Evolutionary conservation across 1,139 yeast species (phyloP).

Genomic region (Scheffersomyces illinoinensis): DNA sequence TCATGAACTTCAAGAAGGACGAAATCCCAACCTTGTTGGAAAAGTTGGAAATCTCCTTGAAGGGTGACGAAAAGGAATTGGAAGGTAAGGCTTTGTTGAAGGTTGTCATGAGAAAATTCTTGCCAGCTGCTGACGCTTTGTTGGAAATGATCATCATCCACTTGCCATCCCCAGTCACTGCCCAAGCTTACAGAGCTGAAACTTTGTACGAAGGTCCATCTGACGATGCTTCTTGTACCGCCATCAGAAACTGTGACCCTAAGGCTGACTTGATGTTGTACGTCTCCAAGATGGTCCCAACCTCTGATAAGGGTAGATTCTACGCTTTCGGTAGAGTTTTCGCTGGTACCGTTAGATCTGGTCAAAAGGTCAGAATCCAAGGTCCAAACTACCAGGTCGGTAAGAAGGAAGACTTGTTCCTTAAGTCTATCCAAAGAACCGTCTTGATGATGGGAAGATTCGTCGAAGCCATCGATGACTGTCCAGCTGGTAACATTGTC

Average conservation of each 20-base stretch:
- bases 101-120: constrained; percentile 99
- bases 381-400: constrained; percentile 99
- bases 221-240: constrained; percentile 88
- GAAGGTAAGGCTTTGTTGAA: constrained; percentile 98
- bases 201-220: constrained; percentile 99
- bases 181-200: constrained; percentile 99
- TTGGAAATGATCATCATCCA: constrained; percentile 98
- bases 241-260: constrained; percentile 99
- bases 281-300: constrained; percentile 99
- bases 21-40: constrained; percentile 88
- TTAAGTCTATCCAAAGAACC: constrained; percentile 98
- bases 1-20: constrained; percentile 72
- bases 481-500: constrained; percentile 99
- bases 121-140: constrained; percentile 99
- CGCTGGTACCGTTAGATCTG: constrained; percentile 98
- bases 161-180: constrained; percentile 99
- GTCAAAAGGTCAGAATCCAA: constrained; percentile 99
- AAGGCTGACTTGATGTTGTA: constrained; percentile 97
- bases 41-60: constrained; percentile 88
- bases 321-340: constrained; percentile 99
- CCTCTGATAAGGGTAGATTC: constrained; percentile 99
- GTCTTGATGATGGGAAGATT: constrained; percentile 99
- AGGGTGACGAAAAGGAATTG: constrained; percentile 93
- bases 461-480: constrained; percentile 98
- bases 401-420: constrained; percentile 95